phyloP scores from a whole-genome alignment of 257 asterid species.

The Scutellaria minor region DNA sequence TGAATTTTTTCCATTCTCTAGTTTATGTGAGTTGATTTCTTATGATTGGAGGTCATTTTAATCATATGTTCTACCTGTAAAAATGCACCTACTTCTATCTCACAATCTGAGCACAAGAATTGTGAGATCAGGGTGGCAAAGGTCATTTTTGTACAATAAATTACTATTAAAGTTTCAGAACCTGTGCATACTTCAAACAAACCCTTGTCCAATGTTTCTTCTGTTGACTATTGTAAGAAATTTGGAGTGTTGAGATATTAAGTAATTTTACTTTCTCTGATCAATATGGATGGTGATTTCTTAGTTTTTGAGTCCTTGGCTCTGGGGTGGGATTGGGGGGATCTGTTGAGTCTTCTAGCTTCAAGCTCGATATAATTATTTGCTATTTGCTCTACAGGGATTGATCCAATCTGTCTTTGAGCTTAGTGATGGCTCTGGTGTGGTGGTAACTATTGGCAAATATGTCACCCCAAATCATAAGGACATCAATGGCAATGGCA shows the following conservation, averaged over 20 bases:
- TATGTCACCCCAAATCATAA: slow-evolving; percentile 86
- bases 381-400: slow-evolving; percentile 57
- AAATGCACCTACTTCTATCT: too few species aligned
- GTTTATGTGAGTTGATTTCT: background rate
- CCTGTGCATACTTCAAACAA: background rate
- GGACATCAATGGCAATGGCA: slow-evolving; percentile 92
- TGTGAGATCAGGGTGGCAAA: background rate
- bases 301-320: background rate
- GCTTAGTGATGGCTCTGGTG: slow-evolving; percentile 94
- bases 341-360: background rate
- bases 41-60: background rate
- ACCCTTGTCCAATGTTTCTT: background rate
- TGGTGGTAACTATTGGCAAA: slow-evolving; percentile 93
- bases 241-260: background rate
- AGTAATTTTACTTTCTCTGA: background rate
- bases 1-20: background rate
- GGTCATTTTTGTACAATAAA: background rate
- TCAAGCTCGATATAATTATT: background rate
- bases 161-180: background rate
- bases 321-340: slow-evolving; percentile 1
- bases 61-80: too few species aligned
- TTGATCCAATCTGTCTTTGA: slow-evolving; percentile 96
- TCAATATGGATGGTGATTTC: background rate
- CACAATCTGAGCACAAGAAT: background rate
- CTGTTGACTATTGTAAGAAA: background rate